Evolutionary conservation across 2,329 filamentous ascomycete genomes (phyloP), one percentile per base, ranked within the genome.

Genomic region (Mariannaea elegans): DNA sequence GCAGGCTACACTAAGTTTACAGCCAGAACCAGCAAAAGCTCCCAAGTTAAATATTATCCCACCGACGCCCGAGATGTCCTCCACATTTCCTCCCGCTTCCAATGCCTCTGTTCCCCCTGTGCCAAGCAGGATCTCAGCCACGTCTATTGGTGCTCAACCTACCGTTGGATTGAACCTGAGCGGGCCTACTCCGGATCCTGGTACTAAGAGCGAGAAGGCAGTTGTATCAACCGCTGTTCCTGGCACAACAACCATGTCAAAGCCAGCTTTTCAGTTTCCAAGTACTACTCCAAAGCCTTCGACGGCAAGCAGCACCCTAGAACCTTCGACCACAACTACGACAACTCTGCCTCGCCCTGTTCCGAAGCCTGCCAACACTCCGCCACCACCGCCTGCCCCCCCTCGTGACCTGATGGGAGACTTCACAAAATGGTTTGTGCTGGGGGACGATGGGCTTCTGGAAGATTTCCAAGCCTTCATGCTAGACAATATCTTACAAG

Each of bases 341-440:
- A n/a, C 34, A 21, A 10, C 27, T 32, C 47, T 46, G 41, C 29
- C 59, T 46, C 29, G 21, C 16, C 52, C 64, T 23, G 32, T 61
- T 19, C 36, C 52, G 12, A 48, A 56, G 16, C 39, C 65, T 44
- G 38, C 64, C 16, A 48, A 8, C 7, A 29, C 59, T 7, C 45
- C 59, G 2, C 53, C 55, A n/a, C 48, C 57, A 2, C 61, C 66
- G 7, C 56, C 66, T 18, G 29, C 56, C 1, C 66, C 71, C 16
- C 69, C 68, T 19, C 70, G 74, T 21, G 82, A 86, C 57, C 66
- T 76, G 2, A 76, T 87, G 65, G 80, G 73, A 7, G 78, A 82
- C 46, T 81, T 87, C 27, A 78, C 82, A 0, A 78, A 76, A 23
- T 88, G 85, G 85, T 82, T 82, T 53, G 82, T 86, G 3, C 72